A percentile compares a stretch with the other conserved stretches of the same genome.
phyloP scores from a whole-genome alignment of 106 monocot genomes.

The Narthecium ossifragum region DNA sequence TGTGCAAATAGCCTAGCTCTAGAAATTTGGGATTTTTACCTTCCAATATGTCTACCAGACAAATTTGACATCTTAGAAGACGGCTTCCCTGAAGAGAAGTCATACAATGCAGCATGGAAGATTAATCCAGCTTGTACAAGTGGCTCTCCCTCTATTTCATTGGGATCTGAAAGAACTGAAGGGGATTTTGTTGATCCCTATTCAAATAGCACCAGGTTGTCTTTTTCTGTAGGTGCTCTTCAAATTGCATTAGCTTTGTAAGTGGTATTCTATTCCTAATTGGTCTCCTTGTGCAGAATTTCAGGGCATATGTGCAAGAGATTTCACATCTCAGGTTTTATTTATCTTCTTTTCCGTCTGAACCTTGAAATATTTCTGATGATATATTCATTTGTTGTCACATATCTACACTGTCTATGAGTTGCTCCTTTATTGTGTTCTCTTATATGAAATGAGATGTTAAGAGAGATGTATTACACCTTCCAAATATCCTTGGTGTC shows the following conservation, averaged over 20 bases:
- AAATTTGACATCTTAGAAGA: slow-evolving; percentile 12
- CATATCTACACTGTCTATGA: no score
- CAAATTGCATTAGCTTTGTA: not conserved
- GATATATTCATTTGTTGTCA: not conserved
- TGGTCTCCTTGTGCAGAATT: slow-evolving; percentile 28
- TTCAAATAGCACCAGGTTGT: slow-evolving; percentile 26
- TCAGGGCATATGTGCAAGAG: slow-evolving; percentile 2
- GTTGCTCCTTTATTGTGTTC: no score
- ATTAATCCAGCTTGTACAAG: slow-evolving; percentile 3
- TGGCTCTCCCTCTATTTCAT: slow-evolving; percentile 4
- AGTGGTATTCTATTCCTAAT: not conserved
- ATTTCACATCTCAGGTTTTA: slow-evolving; percentile 35
- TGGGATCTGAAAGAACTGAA: slow-evolving; percentile 11
- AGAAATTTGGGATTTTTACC: no score
- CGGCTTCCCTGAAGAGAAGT: slow-evolving; percentile 14
- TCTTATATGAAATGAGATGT: no score
- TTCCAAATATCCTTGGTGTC: no score
- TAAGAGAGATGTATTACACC: no score
- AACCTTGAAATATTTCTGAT: not conserved
- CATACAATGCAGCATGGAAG: slow-evolving; percentile 10
- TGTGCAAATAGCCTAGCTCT: no score
- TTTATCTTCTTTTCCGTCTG: slow-evolving; percentile 5
- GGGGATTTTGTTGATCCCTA: slow-evolving; percentile 12
- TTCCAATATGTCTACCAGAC: slow-evolving; percentile 20
- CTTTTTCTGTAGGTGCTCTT: not conserved